phyloP scores from a whole-genome alignment of 1,284 basidiomycete genomes.

The Marasmius sp. region DNA sequence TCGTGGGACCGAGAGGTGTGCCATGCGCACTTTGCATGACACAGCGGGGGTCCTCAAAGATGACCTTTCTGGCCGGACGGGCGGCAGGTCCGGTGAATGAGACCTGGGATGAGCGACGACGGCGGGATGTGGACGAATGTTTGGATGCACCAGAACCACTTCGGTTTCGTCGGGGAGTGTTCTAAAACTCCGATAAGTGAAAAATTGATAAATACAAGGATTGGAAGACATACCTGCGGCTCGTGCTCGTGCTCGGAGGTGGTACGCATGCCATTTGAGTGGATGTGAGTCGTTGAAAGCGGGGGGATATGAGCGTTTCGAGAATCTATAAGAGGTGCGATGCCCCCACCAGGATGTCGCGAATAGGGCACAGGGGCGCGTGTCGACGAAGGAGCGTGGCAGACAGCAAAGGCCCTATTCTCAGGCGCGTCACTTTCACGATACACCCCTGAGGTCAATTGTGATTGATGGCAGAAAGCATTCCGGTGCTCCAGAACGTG shows the following conservation, averaged over 20 bases:
- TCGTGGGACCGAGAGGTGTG: conserved; percentile 2
- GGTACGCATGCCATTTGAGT: background rate
- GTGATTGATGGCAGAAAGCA: no score
- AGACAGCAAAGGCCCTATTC: background rate
- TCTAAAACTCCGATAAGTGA: no score
- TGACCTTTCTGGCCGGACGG: no score
- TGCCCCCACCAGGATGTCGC: background rate
- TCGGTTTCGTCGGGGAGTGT: background rate
- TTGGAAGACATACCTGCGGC: no score
- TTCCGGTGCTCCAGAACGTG: no score
- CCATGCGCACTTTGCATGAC: background rate
- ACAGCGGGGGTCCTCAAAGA: background rate
- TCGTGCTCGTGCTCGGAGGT: background rate
- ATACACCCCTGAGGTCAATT: no score
- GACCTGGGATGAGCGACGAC: background rate
- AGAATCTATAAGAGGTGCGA: background rate
- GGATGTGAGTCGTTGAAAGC: background rate
- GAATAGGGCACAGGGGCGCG: background rate
- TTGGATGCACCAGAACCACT: background rate
- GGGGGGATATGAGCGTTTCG: background rate
- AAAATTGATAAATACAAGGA: no score
- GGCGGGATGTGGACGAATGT: background rate
- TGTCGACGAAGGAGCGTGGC: background rate
- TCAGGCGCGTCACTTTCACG: background rate
- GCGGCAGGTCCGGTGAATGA: background rate